Evolutionary conservation across 768 basidiomycete species (phyloP).

Genomic region (Xerocomellus intermedius): DNA sequence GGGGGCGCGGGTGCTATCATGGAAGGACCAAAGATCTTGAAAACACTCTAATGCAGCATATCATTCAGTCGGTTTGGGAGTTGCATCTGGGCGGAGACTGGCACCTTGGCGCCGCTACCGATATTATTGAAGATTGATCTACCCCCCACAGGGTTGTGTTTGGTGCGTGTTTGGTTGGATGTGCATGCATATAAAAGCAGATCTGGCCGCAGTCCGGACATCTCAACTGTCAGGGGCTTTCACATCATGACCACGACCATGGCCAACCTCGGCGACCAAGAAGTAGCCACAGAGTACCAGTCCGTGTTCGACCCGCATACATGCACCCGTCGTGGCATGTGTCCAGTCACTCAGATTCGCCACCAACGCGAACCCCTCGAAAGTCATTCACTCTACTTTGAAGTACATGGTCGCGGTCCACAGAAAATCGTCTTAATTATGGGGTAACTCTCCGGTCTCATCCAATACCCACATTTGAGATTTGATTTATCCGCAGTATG

Average conservation of each 20-base stretch:
- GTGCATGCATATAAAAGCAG: too few species aligned
- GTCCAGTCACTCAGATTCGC: slow-evolving; percentile 59
- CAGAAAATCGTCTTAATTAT: slow-evolving; percentile 74
- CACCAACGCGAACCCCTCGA: slow-evolving; percentile 50
- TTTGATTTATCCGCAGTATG: slow-evolving; percentile 39
- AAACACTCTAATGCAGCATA: too few species aligned
- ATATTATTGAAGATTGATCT: too few species aligned
- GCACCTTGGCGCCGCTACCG: too few species aligned
- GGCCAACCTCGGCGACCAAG: slow-evolving; percentile 10
- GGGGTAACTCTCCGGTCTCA: slow-evolving; percentile 44
- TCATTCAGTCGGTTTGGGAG: too few species aligned
- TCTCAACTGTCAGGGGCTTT: not conserved
- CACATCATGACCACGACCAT: slow-evolving; percentile 1
- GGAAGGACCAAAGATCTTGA: too few species aligned
- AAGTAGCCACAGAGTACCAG: slow-evolving; percentile 20
- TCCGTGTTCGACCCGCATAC: slow-evolving; percentile 61
- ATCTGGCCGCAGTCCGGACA: too few species aligned
- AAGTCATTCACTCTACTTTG: slow-evolving; percentile 76
- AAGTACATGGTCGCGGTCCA: slow-evolving; percentile 68
- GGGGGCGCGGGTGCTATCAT: too few species aligned
- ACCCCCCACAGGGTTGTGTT: too few species aligned
- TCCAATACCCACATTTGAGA: not conserved
- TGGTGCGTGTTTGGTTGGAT: too few species aligned
- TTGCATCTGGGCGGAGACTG: too few species aligned
- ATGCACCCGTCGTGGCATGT: slow-evolving; percentile 69